Evolutionary conservation across 106 monocot species (phyloP).

Genomic region (Vanilla planifolia): DNA sequence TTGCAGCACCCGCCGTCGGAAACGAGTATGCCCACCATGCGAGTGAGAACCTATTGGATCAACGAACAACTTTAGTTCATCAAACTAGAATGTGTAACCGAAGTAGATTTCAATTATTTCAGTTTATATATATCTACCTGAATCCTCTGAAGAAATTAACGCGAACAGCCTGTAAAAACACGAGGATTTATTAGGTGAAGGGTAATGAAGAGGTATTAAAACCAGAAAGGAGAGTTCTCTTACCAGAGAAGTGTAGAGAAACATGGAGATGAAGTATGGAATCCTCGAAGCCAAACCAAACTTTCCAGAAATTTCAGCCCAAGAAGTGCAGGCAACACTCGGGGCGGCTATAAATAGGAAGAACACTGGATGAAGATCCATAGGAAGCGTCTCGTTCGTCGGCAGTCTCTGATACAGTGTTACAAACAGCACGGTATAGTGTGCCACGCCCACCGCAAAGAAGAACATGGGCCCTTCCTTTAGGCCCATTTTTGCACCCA

Average conservation of each 20-base stretch:
- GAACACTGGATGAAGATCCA: constrained; percentile 88
- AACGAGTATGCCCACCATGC: constrained; percentile 76
- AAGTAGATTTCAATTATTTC: too few relatives aligned
- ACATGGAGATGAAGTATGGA: constrained; percentile 52
- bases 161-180: constrained; percentile 85
- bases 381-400: constrained; percentile 69
- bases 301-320: constrained; percentile 56
- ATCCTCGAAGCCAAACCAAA: constrained; percentile 51
- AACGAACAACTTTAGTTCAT: neutral
- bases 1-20: constrained; percentile 50
- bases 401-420: constrained; percentile 87
- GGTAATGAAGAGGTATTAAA: too few relatives aligned
- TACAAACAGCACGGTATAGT: constrained; percentile 73
- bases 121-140: constrained; percentile 25
- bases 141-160: constrained; percentile 86
- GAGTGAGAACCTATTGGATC: constrained; percentile 41
- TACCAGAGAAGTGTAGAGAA: constrained; percentile 64
- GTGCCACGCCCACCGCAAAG: constrained; percentile 77
- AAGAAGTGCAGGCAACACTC: constrained; percentile 64
- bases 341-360: constrained; percentile 82
- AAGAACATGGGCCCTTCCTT: constrained; percentile 88
- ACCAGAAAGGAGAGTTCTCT: too few relatives aligned
- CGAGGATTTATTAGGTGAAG: too few relatives aligned
- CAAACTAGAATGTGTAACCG: too few relatives aligned
- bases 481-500: constrained; percentile 69